Evolutionary conservation across 2,329 filamentous ascomycete genomes (phyloP), one percentile per base, ranked within the genome.

Genomic region (Teratosphaeria zuluensis): DNA sequence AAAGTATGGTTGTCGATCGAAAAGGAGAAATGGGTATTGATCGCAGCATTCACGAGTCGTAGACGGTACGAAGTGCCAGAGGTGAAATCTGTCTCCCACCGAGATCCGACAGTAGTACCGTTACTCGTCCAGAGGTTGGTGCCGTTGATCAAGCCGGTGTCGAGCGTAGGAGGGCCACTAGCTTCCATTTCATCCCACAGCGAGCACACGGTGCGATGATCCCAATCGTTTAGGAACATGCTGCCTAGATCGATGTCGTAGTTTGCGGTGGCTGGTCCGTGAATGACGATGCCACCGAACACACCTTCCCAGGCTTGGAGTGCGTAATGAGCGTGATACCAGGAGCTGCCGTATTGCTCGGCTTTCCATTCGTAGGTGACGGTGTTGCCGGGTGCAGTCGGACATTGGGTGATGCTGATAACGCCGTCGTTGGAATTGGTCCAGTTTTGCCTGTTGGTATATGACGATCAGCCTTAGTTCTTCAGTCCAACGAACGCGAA

Each of bases 321-420:
- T 3, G 69, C 70, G 55, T 72, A 76, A 58, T 78, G 75, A 6
- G 70, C 73, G 59, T 77, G 75, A 58, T 77, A 77, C 75, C 75
- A 77, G 1, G 68, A 69, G 4, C 63, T 67, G 0, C 72, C 72
- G 56, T 72, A 71, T 56, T 72, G 68, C 9, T 67, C 68, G 14
- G 70, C 70, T 52, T 62, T 63, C 66, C 70, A 74, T 21, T 62
- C 72, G 62, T 78, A 78, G 3, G 74, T 77, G 51, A 71, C 66
- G 11, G 66, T 70, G 16, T 73, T 66, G 28, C 81, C 82, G 0
- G 86, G 85, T 4, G 84, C 75, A 59, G 89, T 83, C 1, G 87
- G 86, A 62, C 87, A 90, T 69, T 89, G 84, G n/a, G 80, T 81
- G 51, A 81, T 68, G 32, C 74, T 74, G 53, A 73, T 73, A 53